phyloP scores from a whole-genome alignment of 305 asterid species.

The Plantago coronopus region DNA sequence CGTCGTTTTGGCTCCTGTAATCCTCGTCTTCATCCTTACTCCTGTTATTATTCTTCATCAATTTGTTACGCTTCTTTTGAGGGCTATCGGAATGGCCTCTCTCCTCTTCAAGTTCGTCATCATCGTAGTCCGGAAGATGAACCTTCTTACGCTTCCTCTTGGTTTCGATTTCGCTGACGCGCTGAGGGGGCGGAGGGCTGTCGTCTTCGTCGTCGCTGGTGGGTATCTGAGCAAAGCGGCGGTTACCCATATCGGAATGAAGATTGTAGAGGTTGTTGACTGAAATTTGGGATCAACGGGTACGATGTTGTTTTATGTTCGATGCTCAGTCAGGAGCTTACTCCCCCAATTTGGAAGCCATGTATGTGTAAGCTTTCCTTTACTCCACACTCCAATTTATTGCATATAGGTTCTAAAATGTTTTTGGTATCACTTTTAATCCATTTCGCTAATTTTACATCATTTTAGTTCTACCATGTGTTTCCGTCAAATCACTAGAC shows the following conservation, averaged over 20 bases:
- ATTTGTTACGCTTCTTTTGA: background rate
- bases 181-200: background rate
- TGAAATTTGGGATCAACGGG: no score
- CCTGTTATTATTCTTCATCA: background rate
- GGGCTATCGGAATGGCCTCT: background rate
- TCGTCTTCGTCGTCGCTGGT: background rate
- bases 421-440: no score
- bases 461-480: no score
- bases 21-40: background rate
- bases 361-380: no score
- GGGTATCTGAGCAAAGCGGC: constrained; percentile 1
- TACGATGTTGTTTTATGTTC: no score
- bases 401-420: no score
- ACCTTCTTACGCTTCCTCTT: constrained; percentile 11
- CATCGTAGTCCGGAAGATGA: background rate
- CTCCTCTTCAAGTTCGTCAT: background rate
- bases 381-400: no score
- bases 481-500: no score
- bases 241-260: constrained; percentile 1
- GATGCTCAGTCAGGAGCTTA: no score
- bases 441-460: no score
- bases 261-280: no score
- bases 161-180: background rate
- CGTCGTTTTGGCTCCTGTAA: background rate
- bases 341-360: no score